phyloP scores from a whole-genome alignment of 805 yeast genomes.

The Starmerella floris region DNA sequence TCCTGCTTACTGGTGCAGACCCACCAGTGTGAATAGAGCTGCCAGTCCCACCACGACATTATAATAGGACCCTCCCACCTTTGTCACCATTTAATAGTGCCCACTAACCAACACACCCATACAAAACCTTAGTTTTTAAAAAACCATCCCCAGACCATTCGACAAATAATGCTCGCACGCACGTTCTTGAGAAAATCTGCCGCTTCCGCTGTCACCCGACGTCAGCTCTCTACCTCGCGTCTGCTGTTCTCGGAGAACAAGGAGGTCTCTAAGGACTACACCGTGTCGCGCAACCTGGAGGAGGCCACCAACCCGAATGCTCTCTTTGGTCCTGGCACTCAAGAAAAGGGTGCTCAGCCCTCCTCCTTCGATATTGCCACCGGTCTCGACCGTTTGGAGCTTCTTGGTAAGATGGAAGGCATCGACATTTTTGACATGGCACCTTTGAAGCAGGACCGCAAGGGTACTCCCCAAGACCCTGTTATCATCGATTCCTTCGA shows the following conservation, averaged over 20 bases:
- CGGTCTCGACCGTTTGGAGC: constrained; percentile 93
- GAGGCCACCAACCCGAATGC: constrained; percentile 70
- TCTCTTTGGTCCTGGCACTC: constrained; percentile 83
- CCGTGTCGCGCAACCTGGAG: constrained; percentile 32
- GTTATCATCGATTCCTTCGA: constrained; percentile 79
- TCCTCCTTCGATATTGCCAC: constrained; percentile 93
- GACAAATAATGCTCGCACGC: constrained; percentile 12
- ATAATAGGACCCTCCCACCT: neutral
- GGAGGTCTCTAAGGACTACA: constrained; percentile 16
- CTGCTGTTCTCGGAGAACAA: constrained; percentile 7
- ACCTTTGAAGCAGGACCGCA: constrained; percentile 77
- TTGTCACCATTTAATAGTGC: neutral
- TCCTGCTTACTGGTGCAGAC: neutral
- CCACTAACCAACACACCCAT: neutral
- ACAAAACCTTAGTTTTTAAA: too few species aligned
- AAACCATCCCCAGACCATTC: neutral
- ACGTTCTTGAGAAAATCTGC: constrained; percentile 15
- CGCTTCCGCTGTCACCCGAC: constrained; percentile 10
- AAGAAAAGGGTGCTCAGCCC: constrained; percentile 48
- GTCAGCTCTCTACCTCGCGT: constrained; percentile 11
- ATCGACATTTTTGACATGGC: constrained; percentile 74
- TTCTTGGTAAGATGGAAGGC: constrained; percentile 90
- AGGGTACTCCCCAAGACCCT: constrained; percentile 84
- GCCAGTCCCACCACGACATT: too few species aligned
- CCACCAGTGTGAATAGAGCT: neutral